phyloP scores from a whole-genome alignment of 768 basidiomycete species.

The Lactifluus pinguis region DNA sequence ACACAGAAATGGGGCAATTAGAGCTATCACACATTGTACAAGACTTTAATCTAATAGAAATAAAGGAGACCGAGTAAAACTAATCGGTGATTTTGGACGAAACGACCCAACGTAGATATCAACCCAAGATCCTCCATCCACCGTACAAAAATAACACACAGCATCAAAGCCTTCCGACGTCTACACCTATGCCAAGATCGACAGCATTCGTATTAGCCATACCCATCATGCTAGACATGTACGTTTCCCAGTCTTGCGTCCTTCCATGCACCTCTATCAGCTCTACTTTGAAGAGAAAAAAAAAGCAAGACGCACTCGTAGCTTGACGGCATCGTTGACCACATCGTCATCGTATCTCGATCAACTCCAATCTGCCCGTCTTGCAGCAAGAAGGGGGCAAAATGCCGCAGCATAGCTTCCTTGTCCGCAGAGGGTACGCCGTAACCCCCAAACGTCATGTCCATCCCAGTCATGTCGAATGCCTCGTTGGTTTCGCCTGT shows the following conservation, averaged over 20 bases:
- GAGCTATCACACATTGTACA: neutral
- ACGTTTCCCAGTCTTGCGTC: constrained; percentile 19
- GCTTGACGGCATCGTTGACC: constrained; percentile 16
- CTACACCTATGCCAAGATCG: neutral
- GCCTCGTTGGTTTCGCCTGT: neutral
- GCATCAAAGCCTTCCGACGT: neutral
- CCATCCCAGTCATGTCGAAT: constrained; percentile 2
- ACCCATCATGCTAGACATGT: constrained; percentile 16
- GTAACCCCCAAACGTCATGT: constrained; percentile 11
- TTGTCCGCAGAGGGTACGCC: neutral
- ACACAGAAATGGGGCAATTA: neutral
- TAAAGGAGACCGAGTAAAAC: neutral
- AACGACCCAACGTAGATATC: neutral
- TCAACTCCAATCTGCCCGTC: constrained; percentile 19
- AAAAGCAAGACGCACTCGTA: constrained; percentile 9
- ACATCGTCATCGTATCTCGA: constrained; percentile 20
- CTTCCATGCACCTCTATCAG: neutral
- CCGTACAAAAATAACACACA: too few species aligned
- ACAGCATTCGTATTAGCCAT: neutral
- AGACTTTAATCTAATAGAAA: neutral
- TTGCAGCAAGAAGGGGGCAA: neutral
- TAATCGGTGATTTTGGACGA: neutral
- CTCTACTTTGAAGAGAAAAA: neutral
- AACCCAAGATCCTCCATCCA: neutral
- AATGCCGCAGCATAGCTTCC: constrained; percentile 5